phyloP scores from a whole-genome alignment of 768 basidiomycete species.

The Hericium alpestre region DNA sequence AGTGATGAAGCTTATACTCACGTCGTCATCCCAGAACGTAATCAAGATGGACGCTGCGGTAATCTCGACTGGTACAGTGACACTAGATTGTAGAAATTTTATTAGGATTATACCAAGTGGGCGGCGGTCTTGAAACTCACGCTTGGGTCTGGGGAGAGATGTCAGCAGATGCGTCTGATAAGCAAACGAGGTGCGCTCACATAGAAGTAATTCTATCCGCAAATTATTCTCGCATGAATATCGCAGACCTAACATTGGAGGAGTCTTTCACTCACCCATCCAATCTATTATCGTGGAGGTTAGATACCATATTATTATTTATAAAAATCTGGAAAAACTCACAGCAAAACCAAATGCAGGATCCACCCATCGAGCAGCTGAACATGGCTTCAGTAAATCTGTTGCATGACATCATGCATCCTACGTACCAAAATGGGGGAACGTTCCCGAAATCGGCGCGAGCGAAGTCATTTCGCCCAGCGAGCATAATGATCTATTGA shows the following conservation, averaged over 20 bases:
- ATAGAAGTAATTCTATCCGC: conserved; percentile 42
- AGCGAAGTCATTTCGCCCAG: conserved; percentile 74
- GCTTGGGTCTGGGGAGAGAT: conserved; percentile 21
- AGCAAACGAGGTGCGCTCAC: conserved; percentile 26
- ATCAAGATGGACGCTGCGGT: conserved; percentile 62
- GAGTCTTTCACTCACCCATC: conserved; percentile 17
- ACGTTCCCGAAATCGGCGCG: conserved; percentile 70
- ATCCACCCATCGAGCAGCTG: conserved; percentile 26
- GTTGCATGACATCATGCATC: no score
- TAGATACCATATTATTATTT: background rate
- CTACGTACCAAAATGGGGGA: conserved; percentile 54
- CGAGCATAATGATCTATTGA: conserved; percentile 44
- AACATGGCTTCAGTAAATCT: background rate
- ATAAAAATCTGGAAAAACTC: conserved; percentile 9
- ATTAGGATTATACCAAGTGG: background rate
- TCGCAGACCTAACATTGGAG: no score
- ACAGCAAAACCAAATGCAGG: conserved; percentile 27
- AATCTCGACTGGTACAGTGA: conserved; percentile 64
- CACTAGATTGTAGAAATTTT: conserved; percentile 13
- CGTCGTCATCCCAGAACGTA: conserved; percentile 61
- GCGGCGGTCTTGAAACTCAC: background rate
- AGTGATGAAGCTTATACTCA: conserved; percentile 17
- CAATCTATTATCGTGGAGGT: conserved; percentile 8
- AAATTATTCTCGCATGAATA: background rate
- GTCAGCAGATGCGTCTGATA: background rate